phyloP scores from a whole-genome alignment of 129 eudicot genomes.

The Heracleum sosnowskyi region DNA sequence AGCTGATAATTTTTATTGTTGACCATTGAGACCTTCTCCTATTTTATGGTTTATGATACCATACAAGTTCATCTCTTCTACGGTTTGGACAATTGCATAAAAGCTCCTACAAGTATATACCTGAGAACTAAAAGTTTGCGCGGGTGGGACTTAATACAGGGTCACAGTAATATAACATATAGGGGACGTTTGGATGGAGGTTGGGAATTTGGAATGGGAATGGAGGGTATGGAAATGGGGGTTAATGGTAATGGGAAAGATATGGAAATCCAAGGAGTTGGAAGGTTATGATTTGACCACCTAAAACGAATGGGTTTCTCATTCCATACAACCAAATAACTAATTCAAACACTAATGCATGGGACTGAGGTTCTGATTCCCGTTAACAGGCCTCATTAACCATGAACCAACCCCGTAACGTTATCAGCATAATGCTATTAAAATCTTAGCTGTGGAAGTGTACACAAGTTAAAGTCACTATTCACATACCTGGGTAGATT shows the following conservation, averaged over 20 bases:
- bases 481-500: slow-evolving; percentile 26
- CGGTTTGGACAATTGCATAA: not conserved
- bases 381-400: too few relatives aligned
- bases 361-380: too few relatives aligned
- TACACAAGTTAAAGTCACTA: too few relatives aligned
- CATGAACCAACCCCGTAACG: not conserved
- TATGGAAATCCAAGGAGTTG: too few relatives aligned
- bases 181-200: too few relatives aligned
- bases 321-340: too few relatives aligned
- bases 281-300: too few relatives aligned
- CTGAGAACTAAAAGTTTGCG: not conserved
- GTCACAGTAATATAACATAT: not conserved
- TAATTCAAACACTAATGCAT: too few relatives aligned
- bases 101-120: not conserved
- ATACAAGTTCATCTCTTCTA: not conserved
- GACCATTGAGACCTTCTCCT: not conserved
- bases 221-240: too few relatives aligned
- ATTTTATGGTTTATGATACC: not conserved
- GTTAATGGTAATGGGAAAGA: too few relatives aligned
- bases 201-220: too few relatives aligned
- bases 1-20: not conserved
- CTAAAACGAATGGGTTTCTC: too few relatives aligned
- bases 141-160: not conserved
- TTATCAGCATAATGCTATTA: not conserved
- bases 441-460: not conserved